Conservation (phyloP, 352 stramenopile genomes). For the Pseudoperonospora humuli region DNA sequence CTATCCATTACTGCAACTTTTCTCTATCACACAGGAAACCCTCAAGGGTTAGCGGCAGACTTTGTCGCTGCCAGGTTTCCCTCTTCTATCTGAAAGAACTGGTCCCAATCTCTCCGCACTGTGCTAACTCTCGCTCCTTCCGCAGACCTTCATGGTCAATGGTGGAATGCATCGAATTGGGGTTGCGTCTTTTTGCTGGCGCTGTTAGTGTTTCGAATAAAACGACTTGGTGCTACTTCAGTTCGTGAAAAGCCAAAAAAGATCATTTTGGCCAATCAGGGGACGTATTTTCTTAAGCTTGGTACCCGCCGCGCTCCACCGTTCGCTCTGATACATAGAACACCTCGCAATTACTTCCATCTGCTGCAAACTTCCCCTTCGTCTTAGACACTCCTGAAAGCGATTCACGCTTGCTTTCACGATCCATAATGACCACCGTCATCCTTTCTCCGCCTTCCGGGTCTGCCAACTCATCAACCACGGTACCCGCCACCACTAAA, state of each 20-base stretch:
- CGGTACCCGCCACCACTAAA: constrained; percentile 18
- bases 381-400: not conserved
- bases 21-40: no score
- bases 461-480: constrained; percentile 11
- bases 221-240: not conserved
- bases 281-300: constrained; percentile 10
- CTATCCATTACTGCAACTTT: no score
- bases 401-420: not conserved
- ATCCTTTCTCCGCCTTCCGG: constrained; percentile 33
- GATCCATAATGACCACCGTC: constrained; percentile 38
- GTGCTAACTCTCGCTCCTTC: no score
- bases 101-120: no score
- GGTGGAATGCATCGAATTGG: no score
- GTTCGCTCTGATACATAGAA: constrained; percentile 11
- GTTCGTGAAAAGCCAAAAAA: no score
- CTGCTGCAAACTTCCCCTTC: constrained; percentile 4
- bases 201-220: no score
- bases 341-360: not conserved
- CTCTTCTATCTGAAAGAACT: no score
- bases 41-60: no score
- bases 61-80: no score
- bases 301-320: constrained; percentile 19
- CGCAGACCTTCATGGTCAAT: no score
- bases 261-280: constrained; percentile 5
- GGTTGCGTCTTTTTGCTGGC: no score